Percentiles rank a stretch among this genome's conserved stretches.
phyloP scores from a whole-genome alignment of 208 protist species.

The Tritrichomonas foetus region DNA sequence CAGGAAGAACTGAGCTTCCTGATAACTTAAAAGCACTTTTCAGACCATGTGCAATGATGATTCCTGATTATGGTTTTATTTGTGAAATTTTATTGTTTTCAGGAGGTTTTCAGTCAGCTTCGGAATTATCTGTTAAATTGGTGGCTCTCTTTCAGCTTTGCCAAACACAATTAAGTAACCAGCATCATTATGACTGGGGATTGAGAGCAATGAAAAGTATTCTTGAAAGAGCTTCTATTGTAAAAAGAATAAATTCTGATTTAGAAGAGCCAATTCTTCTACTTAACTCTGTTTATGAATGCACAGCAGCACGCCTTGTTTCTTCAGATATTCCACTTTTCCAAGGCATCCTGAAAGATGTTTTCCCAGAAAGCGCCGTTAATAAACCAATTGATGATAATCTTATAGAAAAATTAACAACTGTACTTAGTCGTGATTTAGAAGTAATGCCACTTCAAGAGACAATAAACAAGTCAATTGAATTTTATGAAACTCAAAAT shows the following conservation, averaged over 20 bases:
- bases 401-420: slow-evolving; percentile 45
- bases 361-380: slow-evolving; percentile 56
- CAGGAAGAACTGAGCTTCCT: slow-evolving; percentile 86
- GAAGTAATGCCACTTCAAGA: neutral
- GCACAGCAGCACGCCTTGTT: slow-evolving; percentile 59
- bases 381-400: slow-evolving; percentile 47
- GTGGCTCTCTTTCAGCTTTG: slow-evolving; percentile 87
- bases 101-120: slow-evolving; percentile 85
- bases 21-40: slow-evolving; percentile 85
- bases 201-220: slow-evolving; percentile 95
- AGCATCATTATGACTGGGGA: slow-evolving; percentile 96
- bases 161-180: slow-evolving; percentile 82
- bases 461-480: slow-evolving; percentile 47
- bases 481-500: slow-evolving; percentile 83
- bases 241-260: slow-evolving; percentile 80
- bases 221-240: slow-evolving; percentile 81
- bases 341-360: slow-evolving; percentile 78
- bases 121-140: slow-evolving; percentile 85
- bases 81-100: slow-evolving; percentile 91
- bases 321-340: slow-evolving; percentile 81
- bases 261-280: slow-evolving; percentile 80
- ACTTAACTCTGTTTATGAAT: slow-evolving; percentile 73
- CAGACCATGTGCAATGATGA: slow-evolving; percentile 83
- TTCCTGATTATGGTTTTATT: slow-evolving; percentile 96
- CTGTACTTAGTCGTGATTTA: neutral